A percentile compares a stretch with the other conserved stretches of the same genome.
Evolutionary conservation across 345 rosid species (phyloP).

Genomic region (Salix suchowensis): DNA sequence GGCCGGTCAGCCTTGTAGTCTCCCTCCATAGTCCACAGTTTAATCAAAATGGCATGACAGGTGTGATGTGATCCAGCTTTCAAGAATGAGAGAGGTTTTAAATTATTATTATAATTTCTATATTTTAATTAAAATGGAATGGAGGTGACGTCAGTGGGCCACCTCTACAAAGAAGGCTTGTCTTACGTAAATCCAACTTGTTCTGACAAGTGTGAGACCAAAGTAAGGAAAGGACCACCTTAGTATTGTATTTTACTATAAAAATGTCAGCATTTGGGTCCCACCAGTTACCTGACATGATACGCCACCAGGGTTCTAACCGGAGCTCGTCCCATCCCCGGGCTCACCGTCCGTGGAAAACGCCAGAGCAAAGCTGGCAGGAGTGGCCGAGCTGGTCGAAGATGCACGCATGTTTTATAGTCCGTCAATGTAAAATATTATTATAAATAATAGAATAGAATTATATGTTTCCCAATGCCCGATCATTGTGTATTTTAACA

Average conservation of each 20-base stretch:
- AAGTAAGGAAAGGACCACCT: slow-evolving; percentile 8
- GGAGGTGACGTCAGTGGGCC: slow-evolving; percentile 10
- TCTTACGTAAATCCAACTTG: slow-evolving; percentile 22
- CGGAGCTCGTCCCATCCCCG: not conserved
- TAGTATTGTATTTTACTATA: not conserved
- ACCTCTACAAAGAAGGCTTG: slow-evolving; percentile 8
- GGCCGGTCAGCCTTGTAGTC: too few species aligned
- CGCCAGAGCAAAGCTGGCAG: not conserved
- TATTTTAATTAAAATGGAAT: not conserved
- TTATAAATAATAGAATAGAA: too few species aligned
- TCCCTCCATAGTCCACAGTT: too few species aligned
- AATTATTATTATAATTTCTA: not conserved
- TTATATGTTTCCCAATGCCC: too few species aligned
- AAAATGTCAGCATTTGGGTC: slow-evolving; percentile 13
- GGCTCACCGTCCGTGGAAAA: not conserved
- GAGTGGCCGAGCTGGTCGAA: not conserved
- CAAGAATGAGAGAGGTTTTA: not conserved
- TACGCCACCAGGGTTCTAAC: not conserved
- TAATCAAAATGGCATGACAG: too few species aligned
- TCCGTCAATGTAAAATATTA: too few species aligned
- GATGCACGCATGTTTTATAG: not conserved
- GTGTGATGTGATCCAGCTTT: too few species aligned
- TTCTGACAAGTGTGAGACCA: slow-evolving; percentile 5
- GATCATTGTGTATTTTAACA: too few species aligned
- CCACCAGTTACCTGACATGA: slow-evolving; percentile 14